Evolutionary conservation across 768 basidiomycete species (phyloP).

Genomic region (Royoungia palumana): DNA sequence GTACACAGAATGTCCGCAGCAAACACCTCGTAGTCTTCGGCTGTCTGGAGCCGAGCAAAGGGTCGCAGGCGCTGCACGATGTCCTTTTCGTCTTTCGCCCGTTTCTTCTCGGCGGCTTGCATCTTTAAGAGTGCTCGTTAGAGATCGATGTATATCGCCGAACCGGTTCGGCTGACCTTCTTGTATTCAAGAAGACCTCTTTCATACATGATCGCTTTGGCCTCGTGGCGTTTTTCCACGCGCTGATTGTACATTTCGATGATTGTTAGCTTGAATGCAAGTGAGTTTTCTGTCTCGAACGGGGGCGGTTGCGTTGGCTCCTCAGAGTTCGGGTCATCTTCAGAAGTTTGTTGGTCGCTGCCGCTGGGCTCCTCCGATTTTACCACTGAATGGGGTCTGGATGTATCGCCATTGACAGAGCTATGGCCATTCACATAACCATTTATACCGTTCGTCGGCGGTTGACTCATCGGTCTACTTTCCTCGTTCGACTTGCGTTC

Average conservation of each 20-base stretch:
- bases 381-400: constrained; percentile 23
- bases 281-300: constrained; percentile 78
- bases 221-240: constrained; percentile 78
- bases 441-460: constrained; percentile 19
- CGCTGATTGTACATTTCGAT: constrained; percentile 90
- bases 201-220: constrained; percentile 88
- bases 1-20: constrained; percentile 86
- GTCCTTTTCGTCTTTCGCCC: constrained; percentile 87
- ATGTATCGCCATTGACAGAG: constrained; percentile 37
- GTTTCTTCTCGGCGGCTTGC: constrained; percentile 88
- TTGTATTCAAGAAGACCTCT: constrained; percentile 90
- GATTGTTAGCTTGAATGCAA: constrained; percentile 83
- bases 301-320: constrained; percentile 71
- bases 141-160: not conserved
- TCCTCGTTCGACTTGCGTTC: constrained; percentile 31
- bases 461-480: constrained; percentile 21
- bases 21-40: constrained; percentile 87
- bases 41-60: constrained; percentile 87
- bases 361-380: constrained; percentile 47
- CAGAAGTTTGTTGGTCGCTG: constrained; percentile 31
- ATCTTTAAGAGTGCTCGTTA: constrained; percentile 48
- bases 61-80: constrained; percentile 85
- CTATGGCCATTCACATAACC: constrained; percentile 33
- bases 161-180: constrained; percentile 54
- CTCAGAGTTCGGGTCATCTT: constrained; percentile 58